Conservation (phyloP, 192 early-diverging fungal species). For the Geranomyces variabilis region DNA sequence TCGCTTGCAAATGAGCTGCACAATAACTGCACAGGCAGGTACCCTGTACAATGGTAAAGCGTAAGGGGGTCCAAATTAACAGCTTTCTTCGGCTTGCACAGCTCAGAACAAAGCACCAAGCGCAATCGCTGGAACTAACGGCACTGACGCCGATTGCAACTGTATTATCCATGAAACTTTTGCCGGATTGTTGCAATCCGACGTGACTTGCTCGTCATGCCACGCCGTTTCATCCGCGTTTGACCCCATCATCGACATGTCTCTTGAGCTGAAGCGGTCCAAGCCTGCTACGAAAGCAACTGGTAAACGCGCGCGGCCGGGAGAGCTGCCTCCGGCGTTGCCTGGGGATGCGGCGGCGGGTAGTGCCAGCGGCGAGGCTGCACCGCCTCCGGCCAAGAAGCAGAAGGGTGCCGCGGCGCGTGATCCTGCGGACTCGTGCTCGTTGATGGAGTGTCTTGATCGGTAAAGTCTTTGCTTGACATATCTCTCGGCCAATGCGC, state of each 20-base stretch:
- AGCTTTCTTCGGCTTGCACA: no score
- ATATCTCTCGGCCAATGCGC: no score
- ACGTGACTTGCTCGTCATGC: slow-evolving; percentile 83
- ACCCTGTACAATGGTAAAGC: neutral
- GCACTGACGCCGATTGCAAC: slow-evolving; percentile 56
- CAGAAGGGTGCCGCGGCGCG: neutral
- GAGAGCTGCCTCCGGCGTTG: neutral
- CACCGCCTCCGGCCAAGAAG: slow-evolving; percentile 9
- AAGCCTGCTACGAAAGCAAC: slow-evolving; percentile 24
- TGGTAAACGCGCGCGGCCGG: slow-evolving; percentile 8
- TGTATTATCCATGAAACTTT: slow-evolving; percentile 92
- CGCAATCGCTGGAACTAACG: neutral
- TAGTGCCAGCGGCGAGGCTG: no score
- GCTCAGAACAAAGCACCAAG: slow-evolving; percentile 10
- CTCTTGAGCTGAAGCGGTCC: slow-evolving; percentile 72
- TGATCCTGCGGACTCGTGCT: slow-evolving; percentile 30
- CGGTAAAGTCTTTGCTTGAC: slow-evolving; percentile 41
- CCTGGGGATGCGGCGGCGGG: neutral
- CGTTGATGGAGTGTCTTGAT: slow-evolving; percentile 69
- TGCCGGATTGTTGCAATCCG: slow-evolving; percentile 85
- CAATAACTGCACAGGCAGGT: slow-evolving; percentile 43
- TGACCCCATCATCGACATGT: slow-evolving; percentile 92
- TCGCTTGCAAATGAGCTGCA: slow-evolving; percentile 87
- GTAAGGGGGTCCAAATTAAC: neutral
- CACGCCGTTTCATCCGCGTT: slow-evolving; percentile 75